Conservation (phyloP, 352 stramenopile species). For the Globisporangium uncinulatum region DNA sequence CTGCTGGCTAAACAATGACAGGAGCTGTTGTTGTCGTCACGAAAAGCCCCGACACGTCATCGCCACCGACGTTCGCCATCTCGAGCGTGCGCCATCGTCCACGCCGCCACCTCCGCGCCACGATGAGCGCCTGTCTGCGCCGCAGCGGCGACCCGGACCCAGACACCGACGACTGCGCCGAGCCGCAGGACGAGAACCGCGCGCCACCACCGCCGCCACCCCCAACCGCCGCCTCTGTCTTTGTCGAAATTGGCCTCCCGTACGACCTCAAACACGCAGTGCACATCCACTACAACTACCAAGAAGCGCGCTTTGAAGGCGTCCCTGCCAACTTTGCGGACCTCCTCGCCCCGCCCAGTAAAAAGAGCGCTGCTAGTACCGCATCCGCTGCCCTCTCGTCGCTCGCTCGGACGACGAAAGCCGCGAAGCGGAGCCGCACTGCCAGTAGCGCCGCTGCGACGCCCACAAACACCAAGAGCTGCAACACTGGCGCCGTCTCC, state of each 20-base stretch:
- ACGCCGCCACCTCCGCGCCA: constrained; percentile 4
- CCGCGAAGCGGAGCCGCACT: constrained; percentile 31
- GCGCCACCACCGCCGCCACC: constrained; percentile 15
- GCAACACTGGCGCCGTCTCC: constrained; percentile 1
- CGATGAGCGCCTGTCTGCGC: constrained; percentile 34
- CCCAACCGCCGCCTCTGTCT: background rate
- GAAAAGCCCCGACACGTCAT: too few relatives aligned
- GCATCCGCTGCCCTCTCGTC: constrained; percentile 11
- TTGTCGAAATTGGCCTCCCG: constrained; percentile 55
- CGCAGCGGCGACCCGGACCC: background rate
- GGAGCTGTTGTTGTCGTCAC: too few relatives aligned
- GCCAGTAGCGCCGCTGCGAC: constrained; percentile 19
- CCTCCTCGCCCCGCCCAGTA: constrained; percentile 31
- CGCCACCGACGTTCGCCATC: background rate
- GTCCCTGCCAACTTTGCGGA: constrained; percentile 79
- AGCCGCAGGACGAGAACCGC: constrained; percentile 23
- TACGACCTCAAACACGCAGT: constrained; percentile 79
- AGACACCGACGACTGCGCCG: background rate
- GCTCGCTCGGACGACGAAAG: constrained; percentile 3
- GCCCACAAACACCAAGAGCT: constrained; percentile 8
- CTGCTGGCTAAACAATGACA: too few relatives aligned
- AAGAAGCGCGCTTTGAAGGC: constrained; percentile 81
- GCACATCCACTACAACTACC: constrained; percentile 86
- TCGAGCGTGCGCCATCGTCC: background rate
- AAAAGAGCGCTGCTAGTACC: background rate